Percentiles rank a stretch among this genome's conserved stretches.
phyloP scores from a whole-genome alignment of 2,329 filamentous ascomycete species.

The Pestalotiopsis sp. region DNA sequence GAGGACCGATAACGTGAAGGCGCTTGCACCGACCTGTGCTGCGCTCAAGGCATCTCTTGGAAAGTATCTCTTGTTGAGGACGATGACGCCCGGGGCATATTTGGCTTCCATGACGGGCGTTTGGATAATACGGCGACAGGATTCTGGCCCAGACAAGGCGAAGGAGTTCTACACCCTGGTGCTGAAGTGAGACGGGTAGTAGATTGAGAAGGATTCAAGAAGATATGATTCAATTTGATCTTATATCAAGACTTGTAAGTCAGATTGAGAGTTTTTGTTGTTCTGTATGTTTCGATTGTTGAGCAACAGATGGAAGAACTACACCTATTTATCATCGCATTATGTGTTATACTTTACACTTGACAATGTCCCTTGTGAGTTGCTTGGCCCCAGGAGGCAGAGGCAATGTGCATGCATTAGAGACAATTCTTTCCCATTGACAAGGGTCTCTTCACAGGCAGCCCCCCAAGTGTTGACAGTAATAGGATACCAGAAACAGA shows the following conservation, averaged over 20 bases:
- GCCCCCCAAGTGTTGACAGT: not conserved
- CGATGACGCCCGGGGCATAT: slow-evolving; percentile 10
- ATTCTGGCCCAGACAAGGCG: not conserved
- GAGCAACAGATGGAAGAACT: not conserved
- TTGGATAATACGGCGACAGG: not conserved
- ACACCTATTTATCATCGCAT: not conserved
- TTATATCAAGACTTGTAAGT: not conserved
- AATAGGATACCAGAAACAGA: not conserved
- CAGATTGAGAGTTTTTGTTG: not conserved
- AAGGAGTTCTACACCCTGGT: not conserved
- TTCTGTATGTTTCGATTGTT: not conserved
- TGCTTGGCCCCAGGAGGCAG: not conserved
- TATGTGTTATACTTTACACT: not conserved
- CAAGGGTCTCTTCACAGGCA: not conserved
- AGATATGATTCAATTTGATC: not conserved
- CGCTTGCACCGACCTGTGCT: slow-evolving; percentile 12
- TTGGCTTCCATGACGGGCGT: not conserved
- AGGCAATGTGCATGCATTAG: not conserved
- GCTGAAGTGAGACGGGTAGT: not conserved
- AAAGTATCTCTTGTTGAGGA: slow-evolving; percentile 14
- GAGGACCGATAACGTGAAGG: slow-evolving; percentile 10
- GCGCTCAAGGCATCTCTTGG: slow-evolving; percentile 3
- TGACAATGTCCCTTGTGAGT: not conserved
- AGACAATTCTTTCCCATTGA: not conserved
- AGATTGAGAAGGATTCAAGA: not conserved